Evolutionary conservation across 2,329 filamentous ascomycete genomes (phyloP), one percentile per base, ranked within the genome.

Genomic region (Diaporthe longicolla): DNA sequence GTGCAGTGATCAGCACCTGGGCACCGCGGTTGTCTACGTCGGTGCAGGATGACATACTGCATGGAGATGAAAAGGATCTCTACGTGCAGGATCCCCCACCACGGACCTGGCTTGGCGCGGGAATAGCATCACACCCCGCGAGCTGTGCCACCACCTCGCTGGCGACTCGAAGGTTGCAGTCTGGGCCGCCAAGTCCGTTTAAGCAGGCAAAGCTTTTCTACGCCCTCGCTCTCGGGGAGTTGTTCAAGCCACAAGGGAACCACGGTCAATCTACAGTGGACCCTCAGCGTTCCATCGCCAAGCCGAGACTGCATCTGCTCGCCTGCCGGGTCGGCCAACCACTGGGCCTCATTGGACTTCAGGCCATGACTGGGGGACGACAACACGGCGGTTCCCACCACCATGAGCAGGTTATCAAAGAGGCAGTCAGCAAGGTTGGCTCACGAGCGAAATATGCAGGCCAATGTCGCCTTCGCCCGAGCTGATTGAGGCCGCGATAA

Each of bases 171-270:
- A 21, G 32, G 45, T 68, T 54, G 48, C 63, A 54, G n/a, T 54
- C 17, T 4, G n/a, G 63, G 63, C 21, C 52, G 63, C 63, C 63
- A 68, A 68, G 63, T 40, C 63, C 2, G 21, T 43, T 52, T 21
- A 66, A 52, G 63, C 48, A 68, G 63, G 63, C 48, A 68, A 68
- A 68, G 63, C 63, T 68, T 68, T 54, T 68, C 63, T 68, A 48
- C 17, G 26, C 63, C 48, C 26, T 37, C 63, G 48, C n/a, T n/a
- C 48, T 68, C 37, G 63, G 63, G 48, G 54, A 24, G 32, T 32
- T 4, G 17, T 68, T 26, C 15, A 40, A 24, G 29, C 61, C 45
- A 24, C n/a, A 68, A 68, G 15, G 40, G 50, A 52, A 32, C 40
- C 11, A 21, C 45, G 19, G 32, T 11, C 63, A 68, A 54, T 68